Evolutionary conservation across 192 early-diverging fungal genomes (phyloP).

Genomic region (Coemansia sp.): DNA sequence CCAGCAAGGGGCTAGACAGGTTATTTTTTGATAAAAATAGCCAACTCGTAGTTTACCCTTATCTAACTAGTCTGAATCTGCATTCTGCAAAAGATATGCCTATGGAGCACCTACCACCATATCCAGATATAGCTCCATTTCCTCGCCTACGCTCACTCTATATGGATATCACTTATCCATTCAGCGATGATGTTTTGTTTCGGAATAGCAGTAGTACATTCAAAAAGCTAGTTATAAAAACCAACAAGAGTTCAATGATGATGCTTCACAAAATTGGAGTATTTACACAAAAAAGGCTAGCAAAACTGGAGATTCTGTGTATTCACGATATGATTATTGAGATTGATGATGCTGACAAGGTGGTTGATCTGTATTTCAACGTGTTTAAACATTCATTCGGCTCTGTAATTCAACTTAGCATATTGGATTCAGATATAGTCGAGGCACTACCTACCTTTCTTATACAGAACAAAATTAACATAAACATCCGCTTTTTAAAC

Average conservation of each 20-base stretch:
- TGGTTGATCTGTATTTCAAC: not conserved
- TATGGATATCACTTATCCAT: constrained; percentile 8
- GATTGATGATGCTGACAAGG: not conserved
- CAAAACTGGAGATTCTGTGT: not conserved
- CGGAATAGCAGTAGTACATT: constrained; percentile 2
- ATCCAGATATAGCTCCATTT: constrained; percentile 2
- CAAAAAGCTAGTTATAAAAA: not conserved
- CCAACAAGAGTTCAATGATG: not conserved
- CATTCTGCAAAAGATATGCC: not conserved
- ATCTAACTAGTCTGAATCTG: not conserved
- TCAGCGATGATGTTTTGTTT: constrained; percentile 11
- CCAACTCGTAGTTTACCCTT: not conserved
- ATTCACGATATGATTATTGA: constrained; percentile 1
- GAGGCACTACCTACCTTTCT: not conserved
- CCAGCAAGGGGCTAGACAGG: not conserved
- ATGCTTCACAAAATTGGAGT: constrained; percentile 1
- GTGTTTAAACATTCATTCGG: not conserved
- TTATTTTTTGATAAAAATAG: not conserved
- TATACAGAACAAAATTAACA: not conserved
- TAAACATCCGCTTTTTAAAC: not conserved
- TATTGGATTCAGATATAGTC: constrained; percentile 4
- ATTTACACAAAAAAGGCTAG: not conserved
- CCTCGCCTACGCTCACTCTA: not conserved
- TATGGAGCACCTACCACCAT: not conserved
- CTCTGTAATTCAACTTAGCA: not conserved